Conservation (phyloP, 1,284 basidiomycete genomes). For the Anthracocystis setariae region DNA sequence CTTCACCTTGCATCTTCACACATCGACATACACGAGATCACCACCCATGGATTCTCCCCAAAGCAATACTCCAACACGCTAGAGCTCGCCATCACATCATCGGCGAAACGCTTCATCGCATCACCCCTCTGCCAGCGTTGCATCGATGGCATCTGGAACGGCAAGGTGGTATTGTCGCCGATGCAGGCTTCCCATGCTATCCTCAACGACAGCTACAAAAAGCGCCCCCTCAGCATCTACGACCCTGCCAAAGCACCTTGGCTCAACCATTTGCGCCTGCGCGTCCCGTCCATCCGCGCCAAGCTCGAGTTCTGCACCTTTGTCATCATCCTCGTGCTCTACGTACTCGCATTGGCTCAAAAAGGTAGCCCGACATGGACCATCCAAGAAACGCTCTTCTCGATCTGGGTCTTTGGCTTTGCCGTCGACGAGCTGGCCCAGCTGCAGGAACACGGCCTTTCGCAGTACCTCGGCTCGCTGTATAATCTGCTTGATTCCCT, state of each 20-base stretch:
- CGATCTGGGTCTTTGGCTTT: conserved; percentile 73
- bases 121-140: conserved; percentile 59
- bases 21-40: conserved; percentile 33
- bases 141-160: conserved; percentile 61
- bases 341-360: conserved; percentile 65
- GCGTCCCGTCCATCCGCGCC: conserved; percentile 88
- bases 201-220: conserved; percentile 82
- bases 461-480: conserved; percentile 72
- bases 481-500: conserved; percentile 57
- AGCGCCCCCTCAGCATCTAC: conserved; percentile 89
- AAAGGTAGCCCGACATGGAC: conserved; percentile 54
- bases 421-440: conserved; percentile 89
- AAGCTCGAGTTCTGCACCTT: conserved; percentile 87
- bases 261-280: conserved; percentile 91
- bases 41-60: conserved; percentile 22
- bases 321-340: conserved; percentile 54
- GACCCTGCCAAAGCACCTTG: conserved; percentile 91
- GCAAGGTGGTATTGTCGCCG: conserved; percentile 54
- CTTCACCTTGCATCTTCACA: conserved; percentile 29
- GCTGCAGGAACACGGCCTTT: conserved; percentile 91
- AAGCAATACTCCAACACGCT: conserved; percentile 55
- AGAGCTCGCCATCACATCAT: conserved; percentile 59
- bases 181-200: conserved; percentile 56
- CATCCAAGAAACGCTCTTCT: conserved; percentile 50
- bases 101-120: conserved; percentile 61